phyloP scores from a whole-genome alignment of 1,284 basidiomycete genomes.

The Apiotrichum mycotoxinovorans region DNA sequence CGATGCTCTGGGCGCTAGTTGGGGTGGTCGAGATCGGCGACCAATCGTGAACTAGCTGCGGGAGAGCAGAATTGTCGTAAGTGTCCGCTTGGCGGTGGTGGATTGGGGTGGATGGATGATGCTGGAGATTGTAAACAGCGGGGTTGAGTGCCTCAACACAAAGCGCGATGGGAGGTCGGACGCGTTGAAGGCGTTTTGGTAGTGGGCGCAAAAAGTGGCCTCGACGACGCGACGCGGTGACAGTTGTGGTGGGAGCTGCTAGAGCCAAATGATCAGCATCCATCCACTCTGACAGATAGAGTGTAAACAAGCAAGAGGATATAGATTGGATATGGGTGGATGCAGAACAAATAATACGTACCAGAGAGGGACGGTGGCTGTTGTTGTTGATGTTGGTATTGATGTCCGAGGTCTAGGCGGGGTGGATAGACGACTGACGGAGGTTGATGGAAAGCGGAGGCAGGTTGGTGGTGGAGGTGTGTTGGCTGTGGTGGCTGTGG shows the following conservation, averaged over 20 bases:
- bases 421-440: not conserved
- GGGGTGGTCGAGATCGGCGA: not conserved
- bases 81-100: not conserved
- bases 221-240: slow-evolving; percentile 1
- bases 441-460: not conserved
- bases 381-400: not conserved
- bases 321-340: not conserved
- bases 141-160: not conserved
- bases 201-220: not conserved
- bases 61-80: not conserved
- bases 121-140: not conserved
- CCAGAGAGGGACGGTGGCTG: not conserved
- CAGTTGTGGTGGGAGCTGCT: not conserved
- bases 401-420: not conserved
- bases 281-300: no score
- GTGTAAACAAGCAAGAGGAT: no score
- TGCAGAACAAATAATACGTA: not conserved
- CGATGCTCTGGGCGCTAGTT: not conserved
- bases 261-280: not conserved
- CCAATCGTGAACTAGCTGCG: slow-evolving; percentile 1
- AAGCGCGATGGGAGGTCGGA: not conserved
- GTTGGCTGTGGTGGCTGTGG: not conserved
- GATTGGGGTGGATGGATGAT: not conserved
- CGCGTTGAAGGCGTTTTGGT: not conserved
- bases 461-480: not conserved